These are phyloP conservation scores for Penicillium angulare DNA, from an alignment of 495 filamentous ascomycete genomes.

Conservation along the genomic window DNA sequence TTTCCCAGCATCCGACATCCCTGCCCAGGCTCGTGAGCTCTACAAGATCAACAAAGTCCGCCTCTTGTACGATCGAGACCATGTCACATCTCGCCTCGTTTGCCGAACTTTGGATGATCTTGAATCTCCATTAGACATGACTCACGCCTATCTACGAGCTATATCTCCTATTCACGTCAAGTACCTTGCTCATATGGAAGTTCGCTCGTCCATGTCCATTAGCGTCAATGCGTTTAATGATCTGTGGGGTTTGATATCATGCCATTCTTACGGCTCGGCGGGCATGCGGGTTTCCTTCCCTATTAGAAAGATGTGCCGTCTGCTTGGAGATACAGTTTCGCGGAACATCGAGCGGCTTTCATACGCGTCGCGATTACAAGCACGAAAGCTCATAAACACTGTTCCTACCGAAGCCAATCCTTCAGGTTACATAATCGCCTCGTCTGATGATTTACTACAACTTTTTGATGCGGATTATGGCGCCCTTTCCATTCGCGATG, in stretches of 20 bases:
- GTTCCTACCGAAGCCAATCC: slow-evolving; percentile 80
- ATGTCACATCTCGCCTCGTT: slow-evolving; percentile 66
- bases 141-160: slow-evolving; percentile 79
- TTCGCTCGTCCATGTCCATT: slow-evolving; percentile 91
- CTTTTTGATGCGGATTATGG: slow-evolving; percentile 90
- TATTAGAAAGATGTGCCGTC: slow-evolving; percentile 89
- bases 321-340: slow-evolving; percentile 84
- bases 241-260: slow-evolving; percentile 88
- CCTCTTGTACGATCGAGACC: slow-evolving; percentile 39
- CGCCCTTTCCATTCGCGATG: slow-evolving; percentile 78
- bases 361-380: slow-evolving; percentile 78
- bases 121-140: slow-evolving; percentile 78
- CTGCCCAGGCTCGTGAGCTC: slow-evolving; percentile 77
- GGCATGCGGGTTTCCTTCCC: slow-evolving; percentile 92
- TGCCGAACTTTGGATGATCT: slow-evolving; percentile 76
- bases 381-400: slow-evolving; percentile 37
- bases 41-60: slow-evolving; percentile 60
- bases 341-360: slow-evolving; percentile 87
- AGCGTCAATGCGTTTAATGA: slow-evolving; percentile 83
- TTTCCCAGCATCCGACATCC: slow-evolving; percentile 91
- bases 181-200: slow-evolving; percentile 87
- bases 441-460: slow-evolving; percentile 81
- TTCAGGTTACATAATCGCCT: slow-evolving; percentile 89
- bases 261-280: slow-evolving; percentile 76
- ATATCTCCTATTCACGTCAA: slow-evolving; percentile 87